A percentile compares a stretch with the other conserved stretches of the same genome.
phyloP scores from a whole-genome alignment of 352 stramenopile genomes.

The Phytophthora rubi region DNA sequence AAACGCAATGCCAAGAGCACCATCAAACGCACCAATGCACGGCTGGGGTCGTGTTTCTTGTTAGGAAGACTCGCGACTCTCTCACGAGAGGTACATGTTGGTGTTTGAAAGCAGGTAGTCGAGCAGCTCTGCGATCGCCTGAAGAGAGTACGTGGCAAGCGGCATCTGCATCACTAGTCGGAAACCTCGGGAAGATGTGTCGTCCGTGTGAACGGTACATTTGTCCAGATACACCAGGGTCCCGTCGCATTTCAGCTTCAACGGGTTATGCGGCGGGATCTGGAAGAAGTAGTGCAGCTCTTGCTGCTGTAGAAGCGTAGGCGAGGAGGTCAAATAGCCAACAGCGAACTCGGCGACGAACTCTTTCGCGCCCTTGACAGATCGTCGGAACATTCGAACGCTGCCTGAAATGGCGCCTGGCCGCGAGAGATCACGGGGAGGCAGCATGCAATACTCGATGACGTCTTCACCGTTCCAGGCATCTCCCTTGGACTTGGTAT shows the following conservation, averaged over 20 bases:
- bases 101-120: slow-evolving; percentile 30
- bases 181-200: slow-evolving; percentile 23
- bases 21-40: neutral
- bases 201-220: slow-evolving; percentile 26
- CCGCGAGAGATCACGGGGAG: slow-evolving; percentile 13
- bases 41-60: neutral
- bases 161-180: slow-evolving; percentile 33
- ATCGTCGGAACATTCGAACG: slow-evolving; percentile 28
- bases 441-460: slow-evolving; percentile 38
- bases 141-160: slow-evolving; percentile 21
- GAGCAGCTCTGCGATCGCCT: slow-evolving; percentile 36
- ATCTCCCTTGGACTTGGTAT: slow-evolving; percentile 5
- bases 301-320: slow-evolving; percentile 30
- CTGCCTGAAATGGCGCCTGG: slow-evolving; percentile 23
- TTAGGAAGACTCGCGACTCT: neutral
- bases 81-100: slow-evolving; percentile 14
- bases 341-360: slow-evolving; percentile 32
- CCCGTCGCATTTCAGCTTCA: slow-evolving; percentile 31
- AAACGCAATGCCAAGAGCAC: slow-evolving; percentile 2
- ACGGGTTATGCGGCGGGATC: slow-evolving; percentile 37
- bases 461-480: neutral
- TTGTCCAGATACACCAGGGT: slow-evolving; percentile 28
- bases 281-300: slow-evolving; percentile 44
- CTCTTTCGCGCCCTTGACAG: neutral
- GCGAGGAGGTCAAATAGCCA: slow-evolving; percentile 31